These are phyloP conservation scores for Ganoderma sinense DNA, from an alignment of 1,284 basidiomycete species.

Conservation along the genomic window DNA sequence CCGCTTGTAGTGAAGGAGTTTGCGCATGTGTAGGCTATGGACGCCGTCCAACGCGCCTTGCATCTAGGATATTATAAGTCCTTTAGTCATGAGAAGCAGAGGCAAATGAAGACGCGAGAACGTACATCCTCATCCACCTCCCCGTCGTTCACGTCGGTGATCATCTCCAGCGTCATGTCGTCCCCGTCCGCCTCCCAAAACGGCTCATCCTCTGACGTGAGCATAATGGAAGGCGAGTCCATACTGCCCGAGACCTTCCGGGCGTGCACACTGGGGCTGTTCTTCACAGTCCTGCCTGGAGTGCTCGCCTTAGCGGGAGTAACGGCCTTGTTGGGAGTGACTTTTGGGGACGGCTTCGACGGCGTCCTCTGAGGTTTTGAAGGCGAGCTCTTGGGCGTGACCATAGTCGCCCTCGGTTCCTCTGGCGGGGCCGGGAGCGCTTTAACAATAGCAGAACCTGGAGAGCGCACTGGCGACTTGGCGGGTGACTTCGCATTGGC, in stretches of 20 bases:
- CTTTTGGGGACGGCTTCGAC: constrained; percentile 31
- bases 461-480: constrained; percentile 22
- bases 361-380: constrained; percentile 30
- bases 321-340: constrained; percentile 21
- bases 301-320: constrained; percentile 24
- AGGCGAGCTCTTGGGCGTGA: constrained; percentile 33
- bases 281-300: constrained; percentile 25
- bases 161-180: constrained; percentile 65
- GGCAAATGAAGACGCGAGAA: constrained; percentile 10
- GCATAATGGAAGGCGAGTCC: constrained; percentile 25
- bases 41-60: constrained; percentile 61
- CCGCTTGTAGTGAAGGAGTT: constrained; percentile 76
- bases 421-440: background rate
- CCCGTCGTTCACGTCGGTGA: constrained; percentile 72
- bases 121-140: constrained; percentile 73
- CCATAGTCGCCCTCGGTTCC: constrained; percentile 15
- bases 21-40: constrained; percentile 65
- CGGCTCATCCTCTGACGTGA: constrained; percentile 33
- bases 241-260: constrained; percentile 25
- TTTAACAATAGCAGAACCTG: background rate
- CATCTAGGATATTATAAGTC: constrained; percentile 50
- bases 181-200: constrained; percentile 50
- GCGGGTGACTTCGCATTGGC: constrained; percentile 28
- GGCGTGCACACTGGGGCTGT: constrained; percentile 21
- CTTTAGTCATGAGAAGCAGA: constrained; percentile 9